A percentile compares a stretch with the other conserved stretches of the same genome.
Conservation (phyloP, 495 filamentous ascomycete genomes). For the Hypoxylon intermedium region DNA sequence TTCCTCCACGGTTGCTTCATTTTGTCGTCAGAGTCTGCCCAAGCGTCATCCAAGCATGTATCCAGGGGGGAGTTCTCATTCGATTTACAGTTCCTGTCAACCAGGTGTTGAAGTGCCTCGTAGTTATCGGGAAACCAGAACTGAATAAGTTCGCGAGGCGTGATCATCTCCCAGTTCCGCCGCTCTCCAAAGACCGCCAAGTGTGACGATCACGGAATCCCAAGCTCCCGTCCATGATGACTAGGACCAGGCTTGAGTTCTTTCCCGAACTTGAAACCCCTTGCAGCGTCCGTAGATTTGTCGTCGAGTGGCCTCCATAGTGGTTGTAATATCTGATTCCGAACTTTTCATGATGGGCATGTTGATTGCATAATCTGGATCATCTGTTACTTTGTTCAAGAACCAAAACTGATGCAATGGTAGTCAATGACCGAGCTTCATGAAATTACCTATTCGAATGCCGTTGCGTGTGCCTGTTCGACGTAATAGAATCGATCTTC, state of each 20-base stretch:
- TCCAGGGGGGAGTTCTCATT: background rate
- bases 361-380: conserved; percentile 5
- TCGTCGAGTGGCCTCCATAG: background rate
- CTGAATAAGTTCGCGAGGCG: conserved; percentile 6
- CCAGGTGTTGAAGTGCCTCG: background rate
- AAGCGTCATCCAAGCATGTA: background rate
- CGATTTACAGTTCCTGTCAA: background rate
- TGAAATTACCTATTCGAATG: conserved; percentile 14
- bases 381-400: conserved; percentile 9
- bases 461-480: conserved; percentile 6
- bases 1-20: background rate
- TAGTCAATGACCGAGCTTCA: background rate
- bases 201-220: background rate
- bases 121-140: conserved; percentile 7
- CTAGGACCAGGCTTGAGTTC: too few species aligned
- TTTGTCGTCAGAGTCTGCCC: background rate
- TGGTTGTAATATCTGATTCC: too few species aligned
- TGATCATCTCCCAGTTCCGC: background rate
- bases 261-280: conserved; percentile 11
- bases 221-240: background rate
- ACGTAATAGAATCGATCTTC: conserved; percentile 14
- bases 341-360: background rate
- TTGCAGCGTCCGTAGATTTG: conserved; percentile 11
- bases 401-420: conserved; percentile 12
- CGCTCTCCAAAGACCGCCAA: background rate